Evolutionary conservation across 441 rosid species (phyloP), one percentile per base, ranked within the genome.

Genomic region (Geranium incanum): DNA sequence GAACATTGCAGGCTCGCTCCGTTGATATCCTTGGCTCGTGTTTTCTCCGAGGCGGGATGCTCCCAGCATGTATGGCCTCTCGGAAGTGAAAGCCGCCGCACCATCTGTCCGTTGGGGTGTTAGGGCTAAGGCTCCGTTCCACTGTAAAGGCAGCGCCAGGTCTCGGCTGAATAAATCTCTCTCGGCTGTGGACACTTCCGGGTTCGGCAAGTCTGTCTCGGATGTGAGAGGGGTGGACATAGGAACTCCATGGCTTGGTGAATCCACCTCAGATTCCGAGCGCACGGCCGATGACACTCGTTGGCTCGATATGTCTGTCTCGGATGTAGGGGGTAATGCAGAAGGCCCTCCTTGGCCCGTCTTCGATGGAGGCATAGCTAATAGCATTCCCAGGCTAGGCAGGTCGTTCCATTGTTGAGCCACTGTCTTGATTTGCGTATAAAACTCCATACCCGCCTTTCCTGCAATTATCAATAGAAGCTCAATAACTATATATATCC

Each of bases 281-380:
- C 78, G 77, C 66, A 73, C 43, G 41, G 60, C 60, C 0, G 78
- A 70, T 3, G 78, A 76, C 16, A 36, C 66, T 69, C 75, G 72
- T 64, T 69, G 76, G 57, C 69, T 65, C 13, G 68, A 68, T 19
- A 80, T 82, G 71, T 75, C 82, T 69, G 76, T 78, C 76, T 73
- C 80, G 50, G 74, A 69, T 68, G 79, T 70, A 15, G 62, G 75
- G 64, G 69, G 79, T 45, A 80, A 70, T 15, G 38, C 68, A 13
- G 81, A 77, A 52, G 82, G 79, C 65, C 76, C 74, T 39, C 76
- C 78, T 72, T 66, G 73, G 66, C 74, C 77, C 65, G 81, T 74
- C 50, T 0, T 28, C 33, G 78, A 70, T 37, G 71, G 36, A 64
- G 78, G 79, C 77, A 75, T 76, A 16, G 81, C 77, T 36, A 71